Evolutionary conservation across 2,329 filamentous ascomycete species (phyloP).

Genomic region (Sporothrix humicola): DNA sequence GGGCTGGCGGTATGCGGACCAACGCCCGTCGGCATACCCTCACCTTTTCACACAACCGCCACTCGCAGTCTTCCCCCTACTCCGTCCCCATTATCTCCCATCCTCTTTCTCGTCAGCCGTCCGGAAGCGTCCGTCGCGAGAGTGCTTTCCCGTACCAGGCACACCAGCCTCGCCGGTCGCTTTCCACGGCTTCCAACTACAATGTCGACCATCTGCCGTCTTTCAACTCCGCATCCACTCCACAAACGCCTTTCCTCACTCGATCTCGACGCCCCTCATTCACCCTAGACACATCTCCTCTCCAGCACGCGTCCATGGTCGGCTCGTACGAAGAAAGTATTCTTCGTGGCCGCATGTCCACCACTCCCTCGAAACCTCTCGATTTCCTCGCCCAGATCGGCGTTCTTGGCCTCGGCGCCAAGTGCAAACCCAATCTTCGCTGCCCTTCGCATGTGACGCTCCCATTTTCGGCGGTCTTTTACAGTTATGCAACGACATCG

Average conservation of each 20-base stretch:
- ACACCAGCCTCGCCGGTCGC: constrained; percentile 76
- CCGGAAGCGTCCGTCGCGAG: constrained; percentile 59
- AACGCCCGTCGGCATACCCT: constrained; percentile 71
- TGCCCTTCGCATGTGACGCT: constrained; percentile 91
- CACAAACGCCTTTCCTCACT: constrained; percentile 56
- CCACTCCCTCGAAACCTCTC: constrained; percentile 87
- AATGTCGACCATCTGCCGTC: constrained; percentile 37
- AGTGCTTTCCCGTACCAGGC: constrained; percentile 71
- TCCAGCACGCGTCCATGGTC: constrained; percentile 93
- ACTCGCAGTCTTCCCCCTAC: constrained; percentile 46
- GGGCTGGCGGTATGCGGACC: constrained; percentile 27
- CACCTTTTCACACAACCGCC: constrained; percentile 59
- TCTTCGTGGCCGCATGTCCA: constrained; percentile 93
- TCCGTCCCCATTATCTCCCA: constrained; percentile 32
- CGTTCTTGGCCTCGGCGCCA: constrained; percentile 78
- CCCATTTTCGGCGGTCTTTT: constrained; percentile 93
- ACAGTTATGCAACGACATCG: constrained; percentile 79
- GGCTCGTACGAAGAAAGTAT: constrained; percentile 98
- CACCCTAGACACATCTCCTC: constrained; percentile 73
- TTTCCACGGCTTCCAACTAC: constrained; percentile 65
- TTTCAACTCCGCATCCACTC: constrained; percentile 42
- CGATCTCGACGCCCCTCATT: constrained; percentile 71
- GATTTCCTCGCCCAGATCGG: constrained; percentile 96
- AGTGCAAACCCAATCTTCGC: constrained; percentile 82
- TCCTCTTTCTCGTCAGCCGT: constrained; percentile 44